phyloP scores from a whole-genome alignment of 225 moss, liverwort and hornwort genomes.

The Pseudoscleropodium purum region DNA sequence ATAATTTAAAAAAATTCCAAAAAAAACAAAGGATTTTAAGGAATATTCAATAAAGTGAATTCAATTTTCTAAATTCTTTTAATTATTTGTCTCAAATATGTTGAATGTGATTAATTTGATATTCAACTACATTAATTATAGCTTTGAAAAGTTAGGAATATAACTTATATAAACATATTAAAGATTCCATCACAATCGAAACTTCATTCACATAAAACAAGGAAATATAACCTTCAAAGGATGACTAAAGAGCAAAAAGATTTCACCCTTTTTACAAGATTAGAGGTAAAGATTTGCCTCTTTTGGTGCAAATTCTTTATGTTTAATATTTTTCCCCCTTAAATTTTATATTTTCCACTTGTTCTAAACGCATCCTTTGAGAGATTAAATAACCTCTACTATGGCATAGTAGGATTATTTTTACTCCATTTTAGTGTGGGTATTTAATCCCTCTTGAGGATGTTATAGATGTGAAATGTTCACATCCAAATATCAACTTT shows the following conservation, averaged over 20 bases:
- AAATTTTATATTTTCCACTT: background rate
- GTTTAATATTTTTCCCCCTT: background rate
- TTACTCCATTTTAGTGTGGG: accelerated
- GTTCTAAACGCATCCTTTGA: background rate
- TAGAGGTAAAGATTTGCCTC: background rate
- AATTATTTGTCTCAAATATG: background rate
- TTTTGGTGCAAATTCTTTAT: background rate
- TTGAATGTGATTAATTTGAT: accelerated
- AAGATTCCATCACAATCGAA: accelerated
- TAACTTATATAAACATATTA: background rate
- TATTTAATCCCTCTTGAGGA: background rate
- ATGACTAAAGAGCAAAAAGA: background rate
- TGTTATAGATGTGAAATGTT: accelerated
- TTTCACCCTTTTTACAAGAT: background rate
- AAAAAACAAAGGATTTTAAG: background rate
- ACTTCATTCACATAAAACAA: accelerated
- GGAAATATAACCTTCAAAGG: background rate
- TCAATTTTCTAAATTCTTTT: background rate
- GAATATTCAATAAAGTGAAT: background rate
- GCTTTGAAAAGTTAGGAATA: background rate
- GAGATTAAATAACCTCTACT: accelerated
- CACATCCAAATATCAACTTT: accelerated
- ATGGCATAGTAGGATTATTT: accelerated
- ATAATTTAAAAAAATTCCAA: background rate
- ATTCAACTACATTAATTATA: background rate